phyloP scores from a whole-genome alignment of 352 stramenopile genomes.

The Globisporangium emineosum region DNA sequence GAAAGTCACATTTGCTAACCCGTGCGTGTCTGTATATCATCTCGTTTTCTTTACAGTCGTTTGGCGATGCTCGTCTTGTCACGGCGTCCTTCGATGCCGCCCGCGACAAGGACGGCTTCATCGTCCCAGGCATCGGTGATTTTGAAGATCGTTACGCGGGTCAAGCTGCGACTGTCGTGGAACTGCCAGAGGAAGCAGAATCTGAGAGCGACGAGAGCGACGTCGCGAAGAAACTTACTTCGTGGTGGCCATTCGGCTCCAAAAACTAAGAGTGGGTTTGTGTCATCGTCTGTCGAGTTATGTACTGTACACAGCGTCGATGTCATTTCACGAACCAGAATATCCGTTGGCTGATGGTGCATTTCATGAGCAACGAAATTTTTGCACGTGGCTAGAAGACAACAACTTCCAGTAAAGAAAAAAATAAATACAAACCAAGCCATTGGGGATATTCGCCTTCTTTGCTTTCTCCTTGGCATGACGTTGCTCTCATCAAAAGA shows the following conservation, averaged over 20 bases:
- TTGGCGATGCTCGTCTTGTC: constrained; percentile 70
- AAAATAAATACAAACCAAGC: no score
- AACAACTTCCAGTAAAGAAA: not conserved
- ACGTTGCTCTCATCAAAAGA: no score
- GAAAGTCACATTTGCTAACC: not conserved
- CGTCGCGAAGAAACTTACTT: constrained; percentile 43
- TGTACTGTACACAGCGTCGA: not conserved
- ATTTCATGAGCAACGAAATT: no score
- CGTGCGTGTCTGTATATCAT: not conserved
- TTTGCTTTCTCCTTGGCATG: no score
- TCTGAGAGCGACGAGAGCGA: constrained; percentile 28
- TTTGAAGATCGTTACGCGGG: constrained; percentile 76
- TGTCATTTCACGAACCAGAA: no score
- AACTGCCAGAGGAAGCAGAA: constrained; percentile 30
- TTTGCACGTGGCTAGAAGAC: no score
- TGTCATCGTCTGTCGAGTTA: constrained; percentile 1
- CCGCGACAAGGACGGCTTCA: constrained; percentile 53
- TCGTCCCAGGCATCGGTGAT: constrained; percentile 69
- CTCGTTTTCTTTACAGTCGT: constrained; percentile 27
- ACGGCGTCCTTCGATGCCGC: constrained; percentile 71
- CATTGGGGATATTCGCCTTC: no score
- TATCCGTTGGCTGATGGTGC: no score
- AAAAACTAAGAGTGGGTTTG: constrained; percentile 10
- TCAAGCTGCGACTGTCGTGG: constrained; percentile 29
- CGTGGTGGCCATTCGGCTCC: constrained; percentile 30